Evolutionary conservation across 805 yeast species (phyloP), one percentile per base, ranked within the genome.

Genomic region (Saccharomycopsis fodiens): DNA sequence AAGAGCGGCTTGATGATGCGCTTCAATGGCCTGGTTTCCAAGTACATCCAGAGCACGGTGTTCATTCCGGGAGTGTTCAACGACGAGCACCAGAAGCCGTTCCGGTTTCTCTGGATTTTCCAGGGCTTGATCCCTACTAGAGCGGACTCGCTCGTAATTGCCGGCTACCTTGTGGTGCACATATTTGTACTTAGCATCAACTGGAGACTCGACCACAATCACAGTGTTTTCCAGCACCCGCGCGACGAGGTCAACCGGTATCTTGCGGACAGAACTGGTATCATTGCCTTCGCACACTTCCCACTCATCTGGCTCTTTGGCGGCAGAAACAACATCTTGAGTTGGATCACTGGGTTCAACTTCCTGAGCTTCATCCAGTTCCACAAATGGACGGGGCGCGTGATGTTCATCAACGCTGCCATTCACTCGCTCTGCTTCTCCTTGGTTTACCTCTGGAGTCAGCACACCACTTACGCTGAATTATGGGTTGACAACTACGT

Each of bases 261-360:
- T 51, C 53, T 62, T 41, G 72, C 74, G 3, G 69, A 65, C 3
- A 63, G 75, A 57, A 44, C 66, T 0, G 65, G 63, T 8, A 50
- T 60, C 35, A 47, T 59, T n/a, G 46, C 55, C 1, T 63, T 67
- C 53, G 65, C 66, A 1, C 67, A 66, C 35, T 53, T 79, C 50
- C 91, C 93, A 0, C 53, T 73, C 3, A 55, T 79, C 29, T 67
- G 79, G 17, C 57, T 83, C 29, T 79, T 85, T 58, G 82, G 85
- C 5, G 84, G 87, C 7, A 67, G 94, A 56, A 85, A 83, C 61
- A 85, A 82, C 59, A 66, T 85, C 23, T 61, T 85, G 52, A 74
- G 74, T 49, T 63, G 63, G 54, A 39, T 79, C 4, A 74, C 89
- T 0, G 85, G 85, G 2, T 69, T 86, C 70, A 66, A 78, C 3